Base-by-base conservation (phyloP, 1,284 basidiomycete genomes). In the Sphagnurus paluster region DNA sequence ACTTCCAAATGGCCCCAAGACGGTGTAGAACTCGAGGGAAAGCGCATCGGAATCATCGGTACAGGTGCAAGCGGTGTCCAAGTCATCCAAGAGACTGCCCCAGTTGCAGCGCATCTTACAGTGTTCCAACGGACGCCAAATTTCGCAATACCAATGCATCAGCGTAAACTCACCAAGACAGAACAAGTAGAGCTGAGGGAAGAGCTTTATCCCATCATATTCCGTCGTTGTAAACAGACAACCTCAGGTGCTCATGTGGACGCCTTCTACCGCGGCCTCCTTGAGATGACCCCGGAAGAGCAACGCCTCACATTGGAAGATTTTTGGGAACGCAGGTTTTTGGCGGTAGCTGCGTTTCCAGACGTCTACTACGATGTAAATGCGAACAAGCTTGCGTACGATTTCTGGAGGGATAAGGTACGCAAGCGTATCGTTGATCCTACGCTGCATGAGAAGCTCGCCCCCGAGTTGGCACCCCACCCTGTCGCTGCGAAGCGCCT, bases 71-170 rank as follows among this genome's bases (percentile, higher is more conserved):
- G 58, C 16, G 60, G 59, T 14, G 59, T 63, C 11, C 61, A 62
- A 36, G 35, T 63, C 6, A 57, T 62, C 28, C 61, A 63, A 40
- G 61, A 57, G 39, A 38, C 42, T 14, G 61, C 54, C 6, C 55
- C 57, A 1, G 37, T 52, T 1, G 57, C 47, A 1, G 36, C 44
- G 1, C 57, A 62, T 26, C 56, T 63, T 36, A 62, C 61, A 11
- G 56, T 62, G n/a, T 63, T 63, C 54, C 61, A 63, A 39, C 60
- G 61, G 16, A 61, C 59, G 5, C 58, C 59, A 1, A 60, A 61
- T 23, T 42, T 60, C 34, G 53, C 58, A 2, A 34, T 63, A 19
- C 59, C 59, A 1, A 56, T 61, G 58, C 40, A 33, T 28, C 60
- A 62, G 42, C 24, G 23, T 9, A 49, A 26, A 40, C 44, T 57